A percentile compares a stretch with the other conserved stretches of the same genome.
These are phyloP conservation scores for Alternaria triticina DNA, from an alignment of 2,329 filamentous ascomycete genomes.

Conservation along the genomic window DNA sequence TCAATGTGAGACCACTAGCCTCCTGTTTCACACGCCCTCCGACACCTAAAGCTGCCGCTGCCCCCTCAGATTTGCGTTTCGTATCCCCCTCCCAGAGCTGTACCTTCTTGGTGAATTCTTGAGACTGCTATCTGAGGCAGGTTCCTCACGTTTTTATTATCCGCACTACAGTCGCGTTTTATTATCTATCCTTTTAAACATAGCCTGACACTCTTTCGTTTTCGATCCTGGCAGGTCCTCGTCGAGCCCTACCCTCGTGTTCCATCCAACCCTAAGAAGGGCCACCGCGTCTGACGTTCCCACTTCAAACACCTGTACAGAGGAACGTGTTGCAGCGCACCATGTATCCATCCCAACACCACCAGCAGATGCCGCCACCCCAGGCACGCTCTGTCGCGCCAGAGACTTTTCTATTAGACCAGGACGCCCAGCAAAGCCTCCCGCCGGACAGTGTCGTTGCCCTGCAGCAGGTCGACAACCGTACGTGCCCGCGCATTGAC, in stretches of 20 bases:
- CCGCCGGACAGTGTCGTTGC: conserved; percentile 97
- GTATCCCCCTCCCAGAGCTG: conserved; percentile 42
- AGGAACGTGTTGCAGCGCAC: conserved; percentile 47
- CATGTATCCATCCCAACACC: conserved; percentile 62
- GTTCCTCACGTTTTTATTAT: conserved; percentile 30
- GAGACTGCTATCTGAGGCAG: conserved; percentile 47
- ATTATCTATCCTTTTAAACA: conserved; percentile 40
- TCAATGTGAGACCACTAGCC: conserved; percentile 46
- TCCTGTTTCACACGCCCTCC: conserved; percentile 50
- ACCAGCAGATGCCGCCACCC: conserved; percentile 83
- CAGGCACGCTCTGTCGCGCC: conserved; percentile 76
- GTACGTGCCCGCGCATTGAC: conserved; percentile 62
- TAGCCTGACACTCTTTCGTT: conserved; percentile 46
- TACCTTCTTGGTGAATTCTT: conserved; percentile 43
- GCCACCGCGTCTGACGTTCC: conserved; percentile 37
- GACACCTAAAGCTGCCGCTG: conserved; percentile 50
- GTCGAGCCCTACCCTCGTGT: conserved; percentile 40
- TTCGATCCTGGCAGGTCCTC: conserved; percentile 48
- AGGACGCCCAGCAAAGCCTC: conserved; percentile 93
- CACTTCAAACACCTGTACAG: conserved; percentile 35
- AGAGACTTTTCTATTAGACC: conserved; percentile 98
- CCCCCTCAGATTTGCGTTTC: conserved; percentile 49
- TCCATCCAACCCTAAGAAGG: conserved; percentile 22
- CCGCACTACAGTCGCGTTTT: conserved; percentile 38
- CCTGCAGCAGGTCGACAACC: conserved; percentile 96